phyloP scores from a whole-genome alignment of 2,329 filamentous ascomycete genomes.

The Aspergillus neoniger region DNA sequence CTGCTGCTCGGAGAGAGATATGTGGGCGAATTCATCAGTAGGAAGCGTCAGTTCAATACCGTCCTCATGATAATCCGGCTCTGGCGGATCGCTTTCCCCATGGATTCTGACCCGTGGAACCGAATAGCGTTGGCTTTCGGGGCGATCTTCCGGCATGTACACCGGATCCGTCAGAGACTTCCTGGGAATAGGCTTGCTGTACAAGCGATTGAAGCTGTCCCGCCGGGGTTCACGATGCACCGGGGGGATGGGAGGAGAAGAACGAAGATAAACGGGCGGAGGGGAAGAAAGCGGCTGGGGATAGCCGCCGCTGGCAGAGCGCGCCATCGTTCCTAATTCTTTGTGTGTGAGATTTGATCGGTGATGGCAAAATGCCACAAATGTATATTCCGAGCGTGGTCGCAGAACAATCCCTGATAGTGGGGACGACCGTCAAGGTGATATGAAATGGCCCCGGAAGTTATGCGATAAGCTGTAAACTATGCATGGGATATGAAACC shows the following conservation, averaged over 20 bases:
- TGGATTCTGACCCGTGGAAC: slow-evolving; percentile 40
- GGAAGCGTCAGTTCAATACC: slow-evolving; percentile 26
- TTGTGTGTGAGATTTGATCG: background rate
- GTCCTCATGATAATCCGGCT: slow-evolving; percentile 30
- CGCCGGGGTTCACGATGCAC: slow-evolving; percentile 28
- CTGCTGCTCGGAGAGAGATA: slow-evolving; percentile 30
- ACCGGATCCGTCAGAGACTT: slow-evolving; percentile 28
- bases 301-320: slow-evolving; percentile 25
- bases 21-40: slow-evolving; percentile 27
- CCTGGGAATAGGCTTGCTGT: slow-evolving; percentile 26
- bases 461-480: slow-evolving; percentile 8
- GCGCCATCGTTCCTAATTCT: slow-evolving; percentile 28
- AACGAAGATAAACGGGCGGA: slow-evolving; percentile 46
- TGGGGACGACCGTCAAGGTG: background rate
- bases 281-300: slow-evolving; percentile 42
- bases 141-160: slow-evolving; percentile 22
- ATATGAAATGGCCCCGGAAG: background rate
- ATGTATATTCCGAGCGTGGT: background rate
- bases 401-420: slow-evolving; percentile 3
- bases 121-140: slow-evolving; percentile 33
- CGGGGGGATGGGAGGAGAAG: slow-evolving; percentile 36
- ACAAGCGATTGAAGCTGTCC: slow-evolving; percentile 24
- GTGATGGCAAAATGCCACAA: too few species aligned
- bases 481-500: slow-evolving; percentile 16
- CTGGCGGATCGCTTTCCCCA: slow-evolving; percentile 27